Conservation (phyloP, 2,329 filamentous ascomycete species). For the Sclerotinia trifoliorum region DNA sequence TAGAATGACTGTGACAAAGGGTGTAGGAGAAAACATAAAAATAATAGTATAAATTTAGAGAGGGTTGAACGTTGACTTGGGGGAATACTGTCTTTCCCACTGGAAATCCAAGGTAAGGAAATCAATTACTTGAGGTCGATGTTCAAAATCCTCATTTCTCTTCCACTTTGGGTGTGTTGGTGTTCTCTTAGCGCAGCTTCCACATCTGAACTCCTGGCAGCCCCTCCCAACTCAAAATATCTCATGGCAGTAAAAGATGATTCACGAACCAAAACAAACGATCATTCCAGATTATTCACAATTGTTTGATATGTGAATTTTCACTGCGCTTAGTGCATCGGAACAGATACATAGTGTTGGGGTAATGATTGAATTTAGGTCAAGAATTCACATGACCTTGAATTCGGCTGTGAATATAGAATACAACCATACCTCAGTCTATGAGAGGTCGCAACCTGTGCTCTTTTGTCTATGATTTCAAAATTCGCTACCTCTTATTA, state of each 20-base stretch:
- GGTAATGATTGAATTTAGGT: neutral
- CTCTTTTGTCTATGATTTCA: neutral
- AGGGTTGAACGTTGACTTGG: neutral
- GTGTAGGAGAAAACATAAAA: neutral
- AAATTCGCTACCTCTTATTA: neutral
- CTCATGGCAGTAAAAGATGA: neutral
- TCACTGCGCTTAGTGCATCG: neutral
- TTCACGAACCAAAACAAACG: neutral
- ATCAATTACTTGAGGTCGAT: neutral
- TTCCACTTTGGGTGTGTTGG: neutral
- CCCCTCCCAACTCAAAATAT: neutral
- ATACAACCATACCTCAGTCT: neutral
- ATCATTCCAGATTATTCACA: neutral
- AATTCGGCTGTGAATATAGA: neutral
- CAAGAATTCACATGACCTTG: neutral
- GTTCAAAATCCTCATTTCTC: neutral
- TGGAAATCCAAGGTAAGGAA: neutral
- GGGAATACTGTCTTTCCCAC: neutral
- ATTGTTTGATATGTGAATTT: neutral
- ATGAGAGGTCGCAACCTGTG: no score
- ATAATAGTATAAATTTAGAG: neutral
- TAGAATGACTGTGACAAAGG: neutral
- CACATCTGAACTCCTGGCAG: neutral
- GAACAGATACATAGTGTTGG: neutral
- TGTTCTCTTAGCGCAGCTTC: slow-evolving; percentile 3